Evolutionary conservation across 176 grass and related monocot species (phyloP).

Genomic region (Alloteropsis semialata): DNA sequence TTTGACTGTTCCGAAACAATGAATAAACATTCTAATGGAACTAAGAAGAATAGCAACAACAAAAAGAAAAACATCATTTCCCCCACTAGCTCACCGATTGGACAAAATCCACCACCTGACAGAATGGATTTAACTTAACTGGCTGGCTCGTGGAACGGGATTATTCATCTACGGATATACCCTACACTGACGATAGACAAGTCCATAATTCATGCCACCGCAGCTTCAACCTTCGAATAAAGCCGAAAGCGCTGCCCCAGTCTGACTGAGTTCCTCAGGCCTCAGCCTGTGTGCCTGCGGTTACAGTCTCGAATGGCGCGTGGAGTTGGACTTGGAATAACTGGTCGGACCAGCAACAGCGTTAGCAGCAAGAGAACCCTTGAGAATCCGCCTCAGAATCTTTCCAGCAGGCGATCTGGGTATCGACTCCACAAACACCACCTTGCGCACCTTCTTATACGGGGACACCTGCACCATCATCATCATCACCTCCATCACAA

Average conservation of each 20-base stretch:
- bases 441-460: constrained; percentile 89
- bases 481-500: no score
- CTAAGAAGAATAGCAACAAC: no score
- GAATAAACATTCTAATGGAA: no score
- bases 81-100: no score
- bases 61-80: no score
- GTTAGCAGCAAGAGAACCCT: constrained; percentile 11
- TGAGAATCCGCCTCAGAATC: constrained; percentile 71
- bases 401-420: constrained; percentile 83
- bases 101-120: not conserved
- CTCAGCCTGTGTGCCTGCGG: not conserved
- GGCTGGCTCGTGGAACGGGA: not conserved
- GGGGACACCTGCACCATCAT: constrained; percentile 84
- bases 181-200: not conserved
- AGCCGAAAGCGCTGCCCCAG: not conserved
- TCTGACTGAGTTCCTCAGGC: not conserved
- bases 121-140: not conserved
- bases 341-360: not conserved
- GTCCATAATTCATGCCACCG: not conserved
- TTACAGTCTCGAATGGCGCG: constrained; percentile 46
- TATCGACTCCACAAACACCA: constrained; percentile 83
- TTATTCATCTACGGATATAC: not conserved
- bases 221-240: not conserved
- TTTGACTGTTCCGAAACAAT: no score
- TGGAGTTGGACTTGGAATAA: constrained; percentile 4